Evolutionary conservation across 23 red algal species (phyloP), one percentile per base, ranked within the genome.

Genomic region (Gracilaria vermiculophylla): DNA sequence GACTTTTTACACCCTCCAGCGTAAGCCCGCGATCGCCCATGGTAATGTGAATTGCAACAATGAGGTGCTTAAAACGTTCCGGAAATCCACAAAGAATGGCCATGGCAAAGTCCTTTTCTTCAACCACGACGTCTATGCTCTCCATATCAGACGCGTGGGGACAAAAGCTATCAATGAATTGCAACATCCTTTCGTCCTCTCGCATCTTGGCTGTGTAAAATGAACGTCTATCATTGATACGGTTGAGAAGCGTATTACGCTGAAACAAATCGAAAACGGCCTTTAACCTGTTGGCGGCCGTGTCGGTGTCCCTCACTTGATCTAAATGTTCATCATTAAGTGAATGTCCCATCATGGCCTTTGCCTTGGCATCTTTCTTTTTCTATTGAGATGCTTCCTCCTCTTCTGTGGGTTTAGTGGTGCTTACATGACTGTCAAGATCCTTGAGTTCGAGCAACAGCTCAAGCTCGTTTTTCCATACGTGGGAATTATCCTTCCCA

Each of bases 401-500:
- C 52, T 58, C 13, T 11, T 27, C 10, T 3, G 14, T 33, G 17
- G 10, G 11, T 20, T 37, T 39, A 8, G 20, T 49, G 6, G 6
- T 11, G 19, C 40, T 51, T 7, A 47, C 5, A 54, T 57, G 48
- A 8, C 60, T 44, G 20, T 80, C 49, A 31, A 80, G 33, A 21
- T 80, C n/a, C 16, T 21, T 40, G 43, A 21, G 39, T 27, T 35
- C 33, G 20, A 82, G 37, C 3, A 82, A 32, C 33, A 65, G 31
- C 42, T 82, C 34, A 64, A 82, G 2, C 54, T 66, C 43, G 6
- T 66, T 53, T 55, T 82, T 62, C 58, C 78, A 82, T 64, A 41
- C 54, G 31, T 82, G 78, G 37, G 65, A 82, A 27, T 66, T 58
- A 39, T 62, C 52, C 32, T 62, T 52, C 9, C 50, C 50, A 14